A percentile compares a stretch with the other conserved stretches of the same genome.
These are phyloP conservation scores for Pseudonectria buxi DNA, from an alignment of 2,329 filamentous ascomycete genomes.

Conservation along the genomic window DNA sequence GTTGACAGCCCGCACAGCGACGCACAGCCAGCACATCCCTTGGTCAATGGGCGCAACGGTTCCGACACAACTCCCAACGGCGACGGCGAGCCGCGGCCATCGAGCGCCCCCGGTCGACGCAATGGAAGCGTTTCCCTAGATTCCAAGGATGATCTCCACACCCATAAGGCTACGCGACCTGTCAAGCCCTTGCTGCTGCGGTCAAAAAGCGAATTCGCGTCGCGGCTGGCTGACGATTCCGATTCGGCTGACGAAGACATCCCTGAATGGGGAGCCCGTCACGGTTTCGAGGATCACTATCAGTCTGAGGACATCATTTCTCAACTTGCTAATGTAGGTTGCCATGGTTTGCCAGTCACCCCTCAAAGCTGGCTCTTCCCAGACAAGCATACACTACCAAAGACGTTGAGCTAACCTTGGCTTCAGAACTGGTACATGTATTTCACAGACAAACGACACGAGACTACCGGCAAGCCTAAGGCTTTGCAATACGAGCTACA, in stretches of 20 bases:
- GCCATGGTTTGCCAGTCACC: conserved; percentile 9
- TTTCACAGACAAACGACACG: conserved; percentile 95
- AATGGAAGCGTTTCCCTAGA: conserved; percentile 23
- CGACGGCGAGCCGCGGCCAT: conserved; percentile 34
- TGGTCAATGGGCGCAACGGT: conserved; percentile 23
- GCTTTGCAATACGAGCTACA: conserved; percentile 60
- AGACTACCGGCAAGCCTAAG: conserved; percentile 84
- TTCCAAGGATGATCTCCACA: conserved; percentile 26
- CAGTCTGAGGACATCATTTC: conserved; percentile 85
- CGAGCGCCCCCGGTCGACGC: conserved; percentile 40
- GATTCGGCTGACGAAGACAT: conserved; percentile 40
- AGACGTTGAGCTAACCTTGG: conserved; percentile 7
- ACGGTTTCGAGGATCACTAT: conserved; percentile 90
- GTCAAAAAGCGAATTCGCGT: conserved; percentile 50
- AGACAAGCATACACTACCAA: not conserved
- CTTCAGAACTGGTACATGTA: conserved; percentile 97
- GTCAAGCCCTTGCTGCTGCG: conserved; percentile 46
- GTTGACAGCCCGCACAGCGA: conserved; percentile 23
- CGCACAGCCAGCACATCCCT: conserved; percentile 22
- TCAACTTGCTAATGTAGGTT: conserved; percentile 69
- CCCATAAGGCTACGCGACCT: conserved; percentile 31
- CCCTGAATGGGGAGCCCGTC: conserved; percentile 56
- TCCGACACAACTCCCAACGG: conserved; percentile 22
- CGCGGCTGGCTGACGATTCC: conserved; percentile 34
- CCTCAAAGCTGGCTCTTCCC: not conserved